Evolutionary conservation across 345 rosid species (phyloP), one percentile per base, ranked within the genome.

Genomic region (Sapria himalayana): DNA sequence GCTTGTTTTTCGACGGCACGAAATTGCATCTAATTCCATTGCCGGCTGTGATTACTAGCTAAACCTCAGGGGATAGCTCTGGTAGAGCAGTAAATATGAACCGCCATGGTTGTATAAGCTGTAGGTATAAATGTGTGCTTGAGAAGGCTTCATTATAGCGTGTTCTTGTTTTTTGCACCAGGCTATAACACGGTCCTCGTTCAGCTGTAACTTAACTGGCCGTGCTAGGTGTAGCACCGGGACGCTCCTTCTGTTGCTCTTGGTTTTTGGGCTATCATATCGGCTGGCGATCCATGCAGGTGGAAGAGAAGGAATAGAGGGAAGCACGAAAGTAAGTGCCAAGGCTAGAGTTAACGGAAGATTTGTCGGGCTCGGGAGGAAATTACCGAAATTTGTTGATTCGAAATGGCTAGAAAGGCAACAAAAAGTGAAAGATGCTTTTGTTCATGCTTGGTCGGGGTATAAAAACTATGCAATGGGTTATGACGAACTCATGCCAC

Each of bases 371-470:
- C 61, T 89, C 59, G 74, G 58, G 70, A 71, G 86, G 66, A 76
- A 55, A 46, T 65, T 95, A 4, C 95, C 98, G 3, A 70, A 91
- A 60, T 76, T 82, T 59, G 38, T 41, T 19, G 69, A 66, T 42
- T 60, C 64, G 13, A 51, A 55, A 61, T 89, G 95, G 98, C 50
- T 41, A 47, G 75, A 50, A 10, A 71, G 84, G 46, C 82, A 79
- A 52, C 67, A 64, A 29, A 74, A 46, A 33, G 95, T 89, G 39
- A 77, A 76, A 59, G 75, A 73, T 15, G 86, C 98, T 53, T 89
- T 89, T 59, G 49, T 69, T 49, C 69, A 79, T 58, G 95, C 95
- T 12, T 89, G 98, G 95, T 71, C 81, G 35, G 98, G 98, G 37
- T 89, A 89, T 52, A 77, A 68, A 59, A 77, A 67, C 56, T 73